Percentiles rank a stretch among this genome's conserved stretches.
phyloP scores from a whole-genome alignment of 176 grass and related monocot species.

The Eleusine coracana region DNA sequence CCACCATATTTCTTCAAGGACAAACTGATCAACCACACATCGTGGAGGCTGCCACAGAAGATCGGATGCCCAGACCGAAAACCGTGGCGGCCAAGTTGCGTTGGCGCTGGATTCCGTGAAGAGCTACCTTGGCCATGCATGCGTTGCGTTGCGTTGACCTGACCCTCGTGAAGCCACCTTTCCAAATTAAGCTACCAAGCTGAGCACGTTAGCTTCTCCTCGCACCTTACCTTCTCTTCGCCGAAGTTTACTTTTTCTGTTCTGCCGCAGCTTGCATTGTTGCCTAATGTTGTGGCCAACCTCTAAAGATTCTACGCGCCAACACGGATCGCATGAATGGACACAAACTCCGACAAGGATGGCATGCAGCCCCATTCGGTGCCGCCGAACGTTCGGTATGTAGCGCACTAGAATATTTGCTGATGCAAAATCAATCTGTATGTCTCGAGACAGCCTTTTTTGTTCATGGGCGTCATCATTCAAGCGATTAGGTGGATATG shows the following conservation, averaged over 20 bases:
- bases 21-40: too few species aligned
- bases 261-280: not conserved
- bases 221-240: not conserved
- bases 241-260: not conserved
- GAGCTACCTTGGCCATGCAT: conserved; percentile 6
- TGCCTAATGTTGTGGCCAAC: not conserved
- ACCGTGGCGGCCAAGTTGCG: conserved; percentile 20
- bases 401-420: not conserved
- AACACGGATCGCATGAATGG: conserved; percentile 27
- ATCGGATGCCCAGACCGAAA: conserved; percentile 1
- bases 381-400: not conserved
- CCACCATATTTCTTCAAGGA: too few species aligned
- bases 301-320: conserved; percentile 25
- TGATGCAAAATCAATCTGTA: too few species aligned
- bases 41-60: not conserved
- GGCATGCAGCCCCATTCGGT: conserved; percentile 5
- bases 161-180: not conserved
- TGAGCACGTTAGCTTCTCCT: not conserved
- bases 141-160: conserved; percentile 2
- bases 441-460: too few species aligned
- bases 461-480: not conserved
- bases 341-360: conserved; percentile 1
- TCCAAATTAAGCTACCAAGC: too few species aligned
- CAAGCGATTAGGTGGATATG: not conserved
- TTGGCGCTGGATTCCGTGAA: not conserved